Conservation (phyloP, 2,329 filamentous ascomycete genomes). For the Thelonectria blattea region DNA sequence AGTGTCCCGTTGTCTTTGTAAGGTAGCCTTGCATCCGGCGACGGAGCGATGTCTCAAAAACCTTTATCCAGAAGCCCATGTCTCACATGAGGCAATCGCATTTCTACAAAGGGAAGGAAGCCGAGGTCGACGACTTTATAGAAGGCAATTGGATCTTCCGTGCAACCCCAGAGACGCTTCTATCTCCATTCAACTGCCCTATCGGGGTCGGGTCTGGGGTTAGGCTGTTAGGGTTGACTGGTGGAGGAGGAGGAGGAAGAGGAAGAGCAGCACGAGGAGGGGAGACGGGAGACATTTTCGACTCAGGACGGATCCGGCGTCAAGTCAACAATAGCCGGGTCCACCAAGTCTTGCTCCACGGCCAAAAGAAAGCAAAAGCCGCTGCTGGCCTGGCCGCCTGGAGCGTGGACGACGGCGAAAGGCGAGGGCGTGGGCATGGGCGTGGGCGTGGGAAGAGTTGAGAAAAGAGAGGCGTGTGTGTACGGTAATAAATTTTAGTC, state of each 20-base stretch:
- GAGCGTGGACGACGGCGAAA: no score
- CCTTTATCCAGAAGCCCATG: not conserved
- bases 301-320: not conserved
- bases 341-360: conserved; percentile 2
- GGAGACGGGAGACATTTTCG: not conserved
- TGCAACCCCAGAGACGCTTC: not conserved
- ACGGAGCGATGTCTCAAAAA: not conserved
- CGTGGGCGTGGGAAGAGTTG: not conserved
- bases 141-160: not conserved
- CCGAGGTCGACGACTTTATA: not conserved
- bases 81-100: not conserved
- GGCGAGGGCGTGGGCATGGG: not conserved
- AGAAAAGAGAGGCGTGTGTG: no score
- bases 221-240: not conserved
- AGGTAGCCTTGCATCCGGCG: conserved; percentile 20
- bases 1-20: not conserved
- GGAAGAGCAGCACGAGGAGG: no score
- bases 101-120: not conserved
- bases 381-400: not conserved
- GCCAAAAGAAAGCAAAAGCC: not conserved
- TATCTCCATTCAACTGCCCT: not conserved
- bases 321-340: conserved; percentile 1
- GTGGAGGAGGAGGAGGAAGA: not conserved
- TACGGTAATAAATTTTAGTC: no score
- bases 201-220: not conserved